Conservation (phyloP, 2,329 filamentous ascomycete genomes). For the Arthrobotrys pseudoclavata region DNA sequence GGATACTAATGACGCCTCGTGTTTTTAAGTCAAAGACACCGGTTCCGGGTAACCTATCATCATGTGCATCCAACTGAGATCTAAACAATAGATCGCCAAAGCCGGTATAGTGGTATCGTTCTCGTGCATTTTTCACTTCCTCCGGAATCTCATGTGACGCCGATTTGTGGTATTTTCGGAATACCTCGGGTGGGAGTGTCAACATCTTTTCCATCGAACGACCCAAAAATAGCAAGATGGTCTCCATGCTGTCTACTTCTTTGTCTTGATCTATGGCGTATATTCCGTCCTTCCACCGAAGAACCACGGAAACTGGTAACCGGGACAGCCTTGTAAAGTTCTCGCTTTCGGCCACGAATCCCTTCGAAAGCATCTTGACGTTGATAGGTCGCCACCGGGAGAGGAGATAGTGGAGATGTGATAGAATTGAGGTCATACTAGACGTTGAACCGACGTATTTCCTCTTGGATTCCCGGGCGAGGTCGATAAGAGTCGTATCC, state of each 20-base stretch:
- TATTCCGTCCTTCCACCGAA: conserved; percentile 80
- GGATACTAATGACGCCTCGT: conserved; percentile 87
- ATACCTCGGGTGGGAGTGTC: conserved; percentile 84
- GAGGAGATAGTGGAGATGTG: conserved; percentile 92
- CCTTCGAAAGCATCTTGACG: conserved; percentile 75
- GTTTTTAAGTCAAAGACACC: conserved; percentile 98
- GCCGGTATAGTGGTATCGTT: conserved; percentile 89
- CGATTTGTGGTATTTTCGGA: conserved; percentile 82
- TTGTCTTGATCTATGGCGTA: conserved; percentile 98
- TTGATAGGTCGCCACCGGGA: conserved; percentile 85
- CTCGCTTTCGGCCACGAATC: conserved; percentile 74
- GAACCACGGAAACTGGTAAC: conserved; percentile 82
- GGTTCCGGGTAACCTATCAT: conserved; percentile 85
- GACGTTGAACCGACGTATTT: conserved; percentile 96
- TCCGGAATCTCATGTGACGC: conserved; percentile 78
- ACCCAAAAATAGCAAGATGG: conserved; percentile 89
- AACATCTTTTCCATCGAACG: conserved; percentile 97
- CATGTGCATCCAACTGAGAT: conserved; percentile 92
- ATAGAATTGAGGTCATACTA: conserved; percentile 89
- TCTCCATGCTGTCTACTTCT: conserved; percentile 81
- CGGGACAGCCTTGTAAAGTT: conserved; percentile 80
- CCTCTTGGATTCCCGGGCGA: conserved; percentile 76
- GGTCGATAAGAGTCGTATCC: conserved; percentile 77
- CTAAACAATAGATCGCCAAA: conserved; percentile 91
- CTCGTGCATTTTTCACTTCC: conserved; percentile 78